These are phyloP conservation scores for Ganoderma sinense DNA, from an alignment of 1,284 basidiomycete species.

Conservation along the genomic window DNA sequence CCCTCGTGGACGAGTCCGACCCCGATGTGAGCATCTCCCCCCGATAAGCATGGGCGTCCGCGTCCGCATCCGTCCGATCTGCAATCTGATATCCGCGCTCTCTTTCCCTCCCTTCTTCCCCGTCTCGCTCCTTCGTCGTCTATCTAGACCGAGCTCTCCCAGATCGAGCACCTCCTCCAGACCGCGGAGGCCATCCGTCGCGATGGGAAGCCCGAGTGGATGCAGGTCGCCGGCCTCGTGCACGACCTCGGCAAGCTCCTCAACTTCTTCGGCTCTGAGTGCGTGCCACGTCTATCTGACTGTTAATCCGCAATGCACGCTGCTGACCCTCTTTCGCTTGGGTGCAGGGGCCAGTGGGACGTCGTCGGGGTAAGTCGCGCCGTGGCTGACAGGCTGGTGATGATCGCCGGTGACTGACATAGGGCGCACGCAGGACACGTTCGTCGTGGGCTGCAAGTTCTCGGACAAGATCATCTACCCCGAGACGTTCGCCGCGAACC, in stretches of 20 bases:
- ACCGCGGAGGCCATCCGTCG: conserved; percentile 91
- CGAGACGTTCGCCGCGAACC: conserved; percentile 84
- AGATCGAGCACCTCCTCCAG: conserved; percentile 92
- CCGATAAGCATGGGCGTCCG: not conserved
- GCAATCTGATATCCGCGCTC: not conserved
- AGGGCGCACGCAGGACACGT: conserved; percentile 69
- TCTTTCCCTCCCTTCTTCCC: conserved; percentile 9
- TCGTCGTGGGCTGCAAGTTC: conserved; percentile 88
- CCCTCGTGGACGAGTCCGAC: conserved; percentile 88
- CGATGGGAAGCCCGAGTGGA: conserved; percentile 91
- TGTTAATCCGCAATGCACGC: conserved; percentile 4
- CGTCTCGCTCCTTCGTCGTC: not conserved
- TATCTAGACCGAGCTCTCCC: conserved; percentile 75
- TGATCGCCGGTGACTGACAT: conserved; percentile 7
- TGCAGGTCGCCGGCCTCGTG: conserved; percentile 88
- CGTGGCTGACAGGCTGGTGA: not conserved
- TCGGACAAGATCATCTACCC: conserved; percentile 88
- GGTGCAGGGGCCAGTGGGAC: conserved; percentile 83
- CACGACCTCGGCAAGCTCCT: conserved; percentile 91
- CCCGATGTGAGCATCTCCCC: conserved; percentile 63
- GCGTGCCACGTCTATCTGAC: conserved; percentile 24
- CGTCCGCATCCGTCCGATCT: not conserved
- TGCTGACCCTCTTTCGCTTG: conserved; percentile 9
- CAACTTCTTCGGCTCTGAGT: conserved; percentile 80
- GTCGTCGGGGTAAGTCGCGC: conserved; percentile 78